Evolutionary conservation across 352 stramenopile species (phyloP).

Genomic region (Phytopythium vexans): DNA sequence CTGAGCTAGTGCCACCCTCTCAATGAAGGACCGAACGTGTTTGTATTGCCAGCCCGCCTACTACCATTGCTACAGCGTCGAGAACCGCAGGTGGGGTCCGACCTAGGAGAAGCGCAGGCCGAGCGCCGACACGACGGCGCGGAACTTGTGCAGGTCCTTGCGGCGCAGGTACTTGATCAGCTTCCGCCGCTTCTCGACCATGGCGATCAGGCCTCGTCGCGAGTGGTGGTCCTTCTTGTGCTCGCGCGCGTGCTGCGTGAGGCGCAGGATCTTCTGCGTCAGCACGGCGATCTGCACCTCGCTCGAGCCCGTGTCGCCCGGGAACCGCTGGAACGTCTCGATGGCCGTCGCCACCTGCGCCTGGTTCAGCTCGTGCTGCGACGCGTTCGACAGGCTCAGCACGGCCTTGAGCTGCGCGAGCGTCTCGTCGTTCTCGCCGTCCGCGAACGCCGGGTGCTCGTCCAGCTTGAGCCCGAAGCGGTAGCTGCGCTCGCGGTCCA

Average conservation of each 20-base stretch:
- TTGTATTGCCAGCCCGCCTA: neutral
- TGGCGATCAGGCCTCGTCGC: slow-evolving; percentile 75
- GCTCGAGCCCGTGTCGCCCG: slow-evolving; percentile 80
- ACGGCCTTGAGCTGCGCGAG: slow-evolving; percentile 65
- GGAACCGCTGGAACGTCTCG: slow-evolving; percentile 85
- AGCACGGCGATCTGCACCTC: slow-evolving; percentile 85
- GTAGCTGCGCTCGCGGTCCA: slow-evolving; percentile 50
- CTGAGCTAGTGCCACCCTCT: neutral
- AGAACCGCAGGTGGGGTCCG: neutral
- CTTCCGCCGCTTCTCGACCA: slow-evolving; percentile 86
- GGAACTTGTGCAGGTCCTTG: slow-evolving; percentile 79
- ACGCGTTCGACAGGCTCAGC: slow-evolving; percentile 74
- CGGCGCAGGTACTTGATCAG: slow-evolving; percentile 83
- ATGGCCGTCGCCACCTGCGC: slow-evolving; percentile 75
- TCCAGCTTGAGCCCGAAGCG: slow-evolving; percentile 65
- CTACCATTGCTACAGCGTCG: too few relatives aligned
- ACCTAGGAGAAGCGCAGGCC: slow-evolving; percentile 69
- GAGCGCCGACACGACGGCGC: slow-evolving; percentile 70
- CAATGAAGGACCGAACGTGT: neutral
- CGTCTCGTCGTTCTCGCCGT: slow-evolving; percentile 32
- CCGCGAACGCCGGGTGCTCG: slow-evolving; percentile 35
- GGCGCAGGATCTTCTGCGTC: slow-evolving; percentile 83
- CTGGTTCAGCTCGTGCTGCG: slow-evolving; percentile 83
- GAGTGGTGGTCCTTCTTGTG: slow-evolving; percentile 90
- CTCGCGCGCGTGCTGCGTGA: slow-evolving; percentile 63